phyloP scores from a whole-genome alignment of 2,329 filamentous ascomycete genomes.

The Colletotrichum melonis region DNA sequence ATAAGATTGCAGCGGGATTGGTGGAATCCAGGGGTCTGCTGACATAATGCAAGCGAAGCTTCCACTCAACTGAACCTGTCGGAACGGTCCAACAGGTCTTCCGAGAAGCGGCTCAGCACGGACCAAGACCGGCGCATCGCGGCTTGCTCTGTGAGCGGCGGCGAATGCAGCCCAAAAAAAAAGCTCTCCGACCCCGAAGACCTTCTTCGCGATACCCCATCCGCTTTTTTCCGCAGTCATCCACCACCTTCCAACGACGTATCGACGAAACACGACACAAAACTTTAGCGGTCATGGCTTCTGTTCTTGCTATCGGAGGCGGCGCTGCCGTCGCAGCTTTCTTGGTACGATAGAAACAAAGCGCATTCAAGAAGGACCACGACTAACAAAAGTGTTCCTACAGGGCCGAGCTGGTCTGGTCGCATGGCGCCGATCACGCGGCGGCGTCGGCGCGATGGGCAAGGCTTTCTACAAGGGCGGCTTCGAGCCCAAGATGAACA shows the following conservation, averaged over 20 bases:
- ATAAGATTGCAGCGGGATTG: conserved; percentile 9
- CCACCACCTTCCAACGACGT: background rate
- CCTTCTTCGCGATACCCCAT: conserved; percentile 10
- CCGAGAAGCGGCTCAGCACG: background rate
- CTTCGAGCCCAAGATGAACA: conserved; percentile 96
- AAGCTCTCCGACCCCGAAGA: conserved; percentile 2
- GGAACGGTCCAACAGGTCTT: conserved; percentile 2
- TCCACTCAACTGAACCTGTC: background rate
- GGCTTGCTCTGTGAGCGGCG: conserved; percentile 1
- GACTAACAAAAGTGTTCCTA: conserved; percentile 21
- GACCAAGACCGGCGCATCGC: conserved; percentile 11
- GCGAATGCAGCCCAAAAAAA: conserved; percentile 9
- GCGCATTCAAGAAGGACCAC: conserved; percentile 6
- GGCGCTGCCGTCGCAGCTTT: conserved; percentile 64
- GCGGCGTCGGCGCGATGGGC: conserved; percentile 82
- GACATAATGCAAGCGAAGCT: background rate
- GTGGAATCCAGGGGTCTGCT: background rate
- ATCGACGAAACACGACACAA: background rate
- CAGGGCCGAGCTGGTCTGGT: conserved; percentile 94
- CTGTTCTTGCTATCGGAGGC: conserved; percentile 58
- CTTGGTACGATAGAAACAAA: conserved; percentile 50
- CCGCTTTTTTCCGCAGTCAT: conserved; percentile 15
- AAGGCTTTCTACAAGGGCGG: conserved; percentile 98
- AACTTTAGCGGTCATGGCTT: conserved; percentile 48
- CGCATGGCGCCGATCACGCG: conserved; percentile 84